Evolutionary conservation across 805 yeast genomes (phyloP).

Genomic region (Wickerhamiella brachini): DNA sequence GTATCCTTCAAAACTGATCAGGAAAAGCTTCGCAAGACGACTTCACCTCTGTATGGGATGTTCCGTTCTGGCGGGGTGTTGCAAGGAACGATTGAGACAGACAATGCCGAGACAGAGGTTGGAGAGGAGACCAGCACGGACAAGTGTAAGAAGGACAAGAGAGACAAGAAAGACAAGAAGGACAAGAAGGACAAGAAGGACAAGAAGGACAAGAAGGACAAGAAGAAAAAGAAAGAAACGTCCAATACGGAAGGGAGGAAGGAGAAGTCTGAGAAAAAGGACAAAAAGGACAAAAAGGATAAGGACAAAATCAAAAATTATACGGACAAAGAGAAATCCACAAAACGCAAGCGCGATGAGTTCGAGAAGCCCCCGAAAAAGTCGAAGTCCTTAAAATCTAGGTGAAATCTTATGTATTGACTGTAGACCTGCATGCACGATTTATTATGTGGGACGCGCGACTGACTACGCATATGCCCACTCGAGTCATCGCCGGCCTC

Average conservation of each 20-base stretch:
- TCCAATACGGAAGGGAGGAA: constrained; percentile 2
- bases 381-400: background rate
- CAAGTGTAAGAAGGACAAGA: background rate
- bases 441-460: background rate
- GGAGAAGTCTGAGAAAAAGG: constrained; percentile 5
- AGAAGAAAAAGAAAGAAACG: background rate
- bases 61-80: constrained; percentile 81
- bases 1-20: constrained; percentile 45
- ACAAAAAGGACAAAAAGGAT: constrained; percentile 1
- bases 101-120: background rate
- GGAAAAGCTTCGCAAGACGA: constrained; percentile 18
- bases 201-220: constrained; percentile 1
- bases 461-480: background rate
- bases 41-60: constrained; percentile 68
- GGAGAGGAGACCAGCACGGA: too few species aligned
- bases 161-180: constrained; percentile 1
- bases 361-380: background rate
- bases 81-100: constrained; percentile 42
- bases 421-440: background rate
- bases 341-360: background rate
- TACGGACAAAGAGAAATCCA: background rate
- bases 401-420: background rate
- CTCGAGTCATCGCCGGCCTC: background rate
- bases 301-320: constrained; percentile 3
- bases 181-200: background rate